Evolutionary conservation across 208 protist genomes (phyloP).

Genomic region (Balamuthia mandrillaris): DNA sequence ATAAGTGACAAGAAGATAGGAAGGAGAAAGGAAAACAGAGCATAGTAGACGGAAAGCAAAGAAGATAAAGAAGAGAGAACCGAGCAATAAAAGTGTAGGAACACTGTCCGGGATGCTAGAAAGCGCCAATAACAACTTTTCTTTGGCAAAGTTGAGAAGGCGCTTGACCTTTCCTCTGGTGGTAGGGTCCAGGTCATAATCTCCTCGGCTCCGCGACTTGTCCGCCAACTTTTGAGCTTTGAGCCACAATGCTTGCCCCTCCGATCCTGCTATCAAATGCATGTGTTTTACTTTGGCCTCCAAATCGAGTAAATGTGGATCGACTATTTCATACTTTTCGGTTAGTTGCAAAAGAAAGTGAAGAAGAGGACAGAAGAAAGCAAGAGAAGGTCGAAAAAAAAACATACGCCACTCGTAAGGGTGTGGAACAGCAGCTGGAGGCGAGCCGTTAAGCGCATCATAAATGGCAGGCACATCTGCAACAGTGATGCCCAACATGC

Average conservation of each 20-base stretch:
- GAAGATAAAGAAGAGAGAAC: too few species aligned
- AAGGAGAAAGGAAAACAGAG: too few species aligned
- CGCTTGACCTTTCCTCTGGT: conserved; percentile 26
- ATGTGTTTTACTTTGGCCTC: conserved; percentile 28
- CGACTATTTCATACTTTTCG: too few species aligned
- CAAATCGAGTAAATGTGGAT: conserved; percentile 30
- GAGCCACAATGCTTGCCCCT: background rate
- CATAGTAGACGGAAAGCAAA: too few species aligned
- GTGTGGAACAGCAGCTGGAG: background rate
- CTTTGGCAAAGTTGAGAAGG: conserved; percentile 7
- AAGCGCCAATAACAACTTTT: conserved; percentile 34
- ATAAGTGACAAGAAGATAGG: too few species aligned
- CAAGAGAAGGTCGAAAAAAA: background rate
- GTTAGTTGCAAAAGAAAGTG: too few species aligned
- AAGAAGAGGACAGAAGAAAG: background rate
- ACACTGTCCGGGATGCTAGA: background rate
- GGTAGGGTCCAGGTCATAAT: too few species aligned
- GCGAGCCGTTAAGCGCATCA: background rate
- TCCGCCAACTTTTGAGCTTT: background rate
- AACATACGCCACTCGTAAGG: background rate
- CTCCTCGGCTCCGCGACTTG: too few species aligned
- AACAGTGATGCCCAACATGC: conserved; percentile 33
- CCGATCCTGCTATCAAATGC: conserved; percentile 15
- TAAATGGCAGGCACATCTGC: conserved; percentile 9
- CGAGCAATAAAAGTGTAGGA: background rate